phyloP scores from a whole-genome alignment of 2,329 filamentous ascomycete species.

The Trichoderma harzianum region DNA sequence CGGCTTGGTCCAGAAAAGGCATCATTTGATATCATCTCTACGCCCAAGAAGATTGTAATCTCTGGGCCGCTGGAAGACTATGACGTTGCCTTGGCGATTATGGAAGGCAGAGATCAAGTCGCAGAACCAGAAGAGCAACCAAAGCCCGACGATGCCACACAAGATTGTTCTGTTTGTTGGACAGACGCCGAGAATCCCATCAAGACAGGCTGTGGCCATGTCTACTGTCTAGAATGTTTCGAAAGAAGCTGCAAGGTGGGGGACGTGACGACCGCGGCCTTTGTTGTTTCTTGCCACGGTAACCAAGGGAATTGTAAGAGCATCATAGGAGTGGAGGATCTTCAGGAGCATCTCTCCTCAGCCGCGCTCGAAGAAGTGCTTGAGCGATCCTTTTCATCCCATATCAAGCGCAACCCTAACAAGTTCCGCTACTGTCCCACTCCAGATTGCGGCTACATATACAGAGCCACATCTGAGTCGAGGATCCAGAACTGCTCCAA shows the following conservation, averaged over 20 bases:
- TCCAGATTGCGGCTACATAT: slow-evolving; percentile 42
- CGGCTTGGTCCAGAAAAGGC: slow-evolving; percentile 29
- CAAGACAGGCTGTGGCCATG: slow-evolving; percentile 36
- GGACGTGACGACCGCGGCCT: neutral
- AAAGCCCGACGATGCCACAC: slow-evolving; percentile 35
- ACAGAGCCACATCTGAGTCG: slow-evolving; percentile 29
- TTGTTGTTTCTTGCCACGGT: neutral
- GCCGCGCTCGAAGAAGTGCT: slow-evolving; percentile 27
- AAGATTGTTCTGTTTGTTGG: slow-evolving; percentile 35
- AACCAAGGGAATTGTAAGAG: neutral
- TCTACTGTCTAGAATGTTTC: slow-evolving; percentile 44
- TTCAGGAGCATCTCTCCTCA: neutral
- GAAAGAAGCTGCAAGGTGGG: slow-evolving; percentile 20
- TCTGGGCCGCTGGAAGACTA: slow-evolving; percentile 23
- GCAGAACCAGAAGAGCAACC: neutral
- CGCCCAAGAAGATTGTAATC: slow-evolving; percentile 30
- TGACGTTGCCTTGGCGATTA: slow-evolving; percentile 1
- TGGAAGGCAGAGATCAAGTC: neutral
- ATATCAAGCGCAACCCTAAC: slow-evolving; percentile 33
- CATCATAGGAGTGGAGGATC: neutral
- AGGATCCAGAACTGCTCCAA: slow-evolving; percentile 31
- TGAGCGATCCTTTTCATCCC: slow-evolving; percentile 33
- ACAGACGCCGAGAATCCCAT: slow-evolving; percentile 35
- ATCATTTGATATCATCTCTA: slow-evolving; percentile 32
- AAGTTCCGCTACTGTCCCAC: slow-evolving; percentile 41